phyloP scores from a whole-genome alignment of 2,329 filamentous ascomycete genomes.

The Diaporthe vaccinii region DNA sequence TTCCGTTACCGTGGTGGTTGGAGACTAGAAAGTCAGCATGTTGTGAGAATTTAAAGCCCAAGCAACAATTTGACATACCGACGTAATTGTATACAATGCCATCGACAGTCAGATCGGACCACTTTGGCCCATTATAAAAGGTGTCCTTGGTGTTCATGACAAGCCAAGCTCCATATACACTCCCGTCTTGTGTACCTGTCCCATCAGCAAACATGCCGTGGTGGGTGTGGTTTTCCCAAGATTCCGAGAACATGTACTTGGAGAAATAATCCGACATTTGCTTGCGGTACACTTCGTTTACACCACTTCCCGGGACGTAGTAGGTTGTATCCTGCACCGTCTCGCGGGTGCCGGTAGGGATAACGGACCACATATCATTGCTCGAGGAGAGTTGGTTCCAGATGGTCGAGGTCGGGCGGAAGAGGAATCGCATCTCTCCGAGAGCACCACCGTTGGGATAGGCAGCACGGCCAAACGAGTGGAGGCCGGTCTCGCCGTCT shows the following conservation, averaged over 20 bases:
- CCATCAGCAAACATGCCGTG: constrained; percentile 63
- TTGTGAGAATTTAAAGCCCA: neutral
- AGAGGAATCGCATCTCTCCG: constrained; percentile 72
- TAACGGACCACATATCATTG: constrained; percentile 65
- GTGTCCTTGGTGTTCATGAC: constrained; percentile 75
- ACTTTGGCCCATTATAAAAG: constrained; percentile 71
- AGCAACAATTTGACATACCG: constrained; percentile 24
- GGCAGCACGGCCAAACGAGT: constrained; percentile 69
- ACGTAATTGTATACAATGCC: constrained; percentile 76
- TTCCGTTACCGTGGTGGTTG: constrained; percentile 73
- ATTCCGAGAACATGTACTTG: constrained; percentile 73
- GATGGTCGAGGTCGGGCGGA: constrained; percentile 69
- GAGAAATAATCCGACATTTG: constrained; percentile 73
- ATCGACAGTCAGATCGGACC: constrained; percentile 74
- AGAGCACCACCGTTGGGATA: constrained; percentile 73
- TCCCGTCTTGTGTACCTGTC: constrained; percentile 60
- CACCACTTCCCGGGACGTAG: constrained; percentile 66
- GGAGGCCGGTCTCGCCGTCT: constrained; percentile 72
- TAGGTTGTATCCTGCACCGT: constrained; percentile 74
- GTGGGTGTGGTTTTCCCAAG: constrained; percentile 69
- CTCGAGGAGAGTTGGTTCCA: constrained; percentile 74
- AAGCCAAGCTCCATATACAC: constrained; percentile 71
- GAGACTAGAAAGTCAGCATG: constrained; percentile 53
- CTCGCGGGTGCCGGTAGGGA: constrained; percentile 59
- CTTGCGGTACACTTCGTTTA: constrained; percentile 67